phyloP scores from a whole-genome alignment of 2,329 filamentous ascomycete genomes.

The Claviceps paspali region DNA sequence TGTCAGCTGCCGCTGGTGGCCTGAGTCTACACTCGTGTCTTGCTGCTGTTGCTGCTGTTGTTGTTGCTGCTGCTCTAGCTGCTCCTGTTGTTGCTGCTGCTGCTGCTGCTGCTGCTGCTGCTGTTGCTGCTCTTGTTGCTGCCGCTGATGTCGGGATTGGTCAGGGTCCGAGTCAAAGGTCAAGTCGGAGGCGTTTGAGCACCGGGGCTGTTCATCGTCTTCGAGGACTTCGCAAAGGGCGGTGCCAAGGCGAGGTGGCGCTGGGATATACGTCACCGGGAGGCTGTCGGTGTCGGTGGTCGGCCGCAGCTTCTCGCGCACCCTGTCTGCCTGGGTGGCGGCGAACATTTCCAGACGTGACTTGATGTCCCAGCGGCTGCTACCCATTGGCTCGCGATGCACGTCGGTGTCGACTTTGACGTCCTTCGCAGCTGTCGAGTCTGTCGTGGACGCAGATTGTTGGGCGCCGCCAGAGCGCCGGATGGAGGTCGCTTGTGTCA shows the following conservation, averaged over 20 bases:
- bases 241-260: constrained; percentile 41
- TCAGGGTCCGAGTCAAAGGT: constrained; percentile 1
- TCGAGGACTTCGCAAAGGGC: constrained; percentile 41
- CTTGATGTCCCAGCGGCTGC: constrained; percentile 38
- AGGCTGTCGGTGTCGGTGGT: constrained; percentile 38
- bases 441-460: neutral
- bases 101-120: constrained; percentile 6
- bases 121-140: too few species aligned
- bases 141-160: too few species aligned
- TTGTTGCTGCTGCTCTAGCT: neutral
- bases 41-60: constrained; percentile 8
- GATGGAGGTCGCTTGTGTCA: constrained; percentile 1
- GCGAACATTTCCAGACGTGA: constrained; percentile 46
- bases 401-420: neutral
- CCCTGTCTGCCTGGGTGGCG: constrained; percentile 41
- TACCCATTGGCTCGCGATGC: constrained; percentile 9
- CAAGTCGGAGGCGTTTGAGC: constrained; percentile 4
- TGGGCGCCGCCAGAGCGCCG: neutral
- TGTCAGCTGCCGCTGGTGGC: neutral
- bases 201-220: constrained; percentile 28
- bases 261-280: constrained; percentile 45
- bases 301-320: constrained; percentile 40
- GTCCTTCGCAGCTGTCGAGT: neutral
- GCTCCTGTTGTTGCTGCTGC: constrained; percentile 4
- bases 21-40: neutral